Conservation (phyloP, 2,329 filamentous ascomycete species). For the Fusarium anguioides region DNA sequence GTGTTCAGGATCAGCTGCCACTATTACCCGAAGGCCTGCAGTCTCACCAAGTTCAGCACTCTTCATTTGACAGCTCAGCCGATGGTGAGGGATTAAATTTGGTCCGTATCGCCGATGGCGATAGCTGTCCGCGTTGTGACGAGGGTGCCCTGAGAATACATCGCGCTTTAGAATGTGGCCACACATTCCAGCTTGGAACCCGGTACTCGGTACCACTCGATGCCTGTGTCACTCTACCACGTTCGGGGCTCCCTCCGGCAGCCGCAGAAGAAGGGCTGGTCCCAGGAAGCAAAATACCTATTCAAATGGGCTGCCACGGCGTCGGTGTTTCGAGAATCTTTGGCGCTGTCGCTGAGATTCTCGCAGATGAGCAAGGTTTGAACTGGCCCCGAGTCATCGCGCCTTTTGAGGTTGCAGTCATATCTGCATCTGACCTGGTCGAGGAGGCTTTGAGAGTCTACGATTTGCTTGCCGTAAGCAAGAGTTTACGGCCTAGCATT, state of each 20-base stretch:
- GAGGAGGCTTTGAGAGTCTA: slow-evolving; percentile 69
- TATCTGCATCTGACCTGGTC: slow-evolving; percentile 62
- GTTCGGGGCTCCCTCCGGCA: slow-evolving; percentile 24
- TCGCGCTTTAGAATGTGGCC: slow-evolving; percentile 87
- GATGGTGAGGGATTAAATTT: slow-evolving; percentile 65
- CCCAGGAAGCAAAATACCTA: slow-evolving; percentile 56
- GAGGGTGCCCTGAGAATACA: slow-evolving; percentile 71
- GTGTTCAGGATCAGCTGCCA: slow-evolving; percentile 41
- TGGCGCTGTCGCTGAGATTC: slow-evolving; percentile 82
- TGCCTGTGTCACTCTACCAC: slow-evolving; percentile 65
- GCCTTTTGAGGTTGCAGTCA: slow-evolving; percentile 80
- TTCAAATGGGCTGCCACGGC: slow-evolving; percentile 97
- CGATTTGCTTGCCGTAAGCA: slow-evolving; percentile 61
- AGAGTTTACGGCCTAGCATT: slow-evolving; percentile 47
- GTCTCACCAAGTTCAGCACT: slow-evolving; percentile 33
- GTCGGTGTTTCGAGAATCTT: slow-evolving; percentile 94
- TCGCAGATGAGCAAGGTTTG: slow-evolving; percentile 77
- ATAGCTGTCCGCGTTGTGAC: slow-evolving; percentile 77
- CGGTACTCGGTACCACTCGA: slow-evolving; percentile 83
- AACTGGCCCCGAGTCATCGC: slow-evolving; percentile 91
- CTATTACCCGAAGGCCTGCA: slow-evolving; percentile 36
- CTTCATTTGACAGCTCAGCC: slow-evolving; percentile 47
- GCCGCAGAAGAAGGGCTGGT: slow-evolving; percentile 18
- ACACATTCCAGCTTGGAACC: slow-evolving; percentile 94
- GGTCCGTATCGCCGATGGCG: slow-evolving; percentile 72